Conservation (phyloP, 106 monocot genomes). For the Dendrobium catenatum region DNA sequence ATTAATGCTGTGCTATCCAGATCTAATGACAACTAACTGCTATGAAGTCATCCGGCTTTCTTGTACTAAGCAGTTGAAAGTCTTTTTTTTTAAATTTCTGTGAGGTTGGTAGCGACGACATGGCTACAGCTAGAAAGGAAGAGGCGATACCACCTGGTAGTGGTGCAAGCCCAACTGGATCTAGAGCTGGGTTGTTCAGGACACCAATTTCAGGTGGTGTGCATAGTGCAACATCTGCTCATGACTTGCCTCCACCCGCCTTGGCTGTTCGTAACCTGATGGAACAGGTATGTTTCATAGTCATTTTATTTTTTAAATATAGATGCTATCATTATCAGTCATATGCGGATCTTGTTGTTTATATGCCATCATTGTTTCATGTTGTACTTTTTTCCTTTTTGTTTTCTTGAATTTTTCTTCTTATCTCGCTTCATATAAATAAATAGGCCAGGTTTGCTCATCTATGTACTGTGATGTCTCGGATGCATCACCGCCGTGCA, state of each 20-base stretch:
- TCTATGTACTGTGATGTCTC: conserved; percentile 87
- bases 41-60: background rate
- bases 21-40: background rate
- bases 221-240: conserved; percentile 88
- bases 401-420: conserved; percentile 3
- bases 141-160: background rate
- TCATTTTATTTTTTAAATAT: background rate
- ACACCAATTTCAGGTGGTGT: conserved; percentile 96
- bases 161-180: conserved; percentile 42
- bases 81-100: background rate
- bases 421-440: background rate
- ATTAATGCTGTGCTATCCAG: background rate
- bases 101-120: conserved; percentile 12
- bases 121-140: conserved; percentile 8
- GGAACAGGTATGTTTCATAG: conserved; percentile 63
- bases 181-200: conserved; percentile 79
- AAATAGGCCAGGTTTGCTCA: conserved; percentile 85
- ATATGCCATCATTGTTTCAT: background rate
- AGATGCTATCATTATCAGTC: background rate
- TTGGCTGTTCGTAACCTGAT: conserved; percentile 95
- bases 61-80: background rate
- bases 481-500: conserved; percentile 86
- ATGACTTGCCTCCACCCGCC: conserved; percentile 88
- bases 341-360: background rate
- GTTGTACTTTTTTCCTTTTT: background rate